Base-by-base conservation (phyloP, 495 filamentous ascomycete genomes). In the Hypoxylon trugodes region DNA sequence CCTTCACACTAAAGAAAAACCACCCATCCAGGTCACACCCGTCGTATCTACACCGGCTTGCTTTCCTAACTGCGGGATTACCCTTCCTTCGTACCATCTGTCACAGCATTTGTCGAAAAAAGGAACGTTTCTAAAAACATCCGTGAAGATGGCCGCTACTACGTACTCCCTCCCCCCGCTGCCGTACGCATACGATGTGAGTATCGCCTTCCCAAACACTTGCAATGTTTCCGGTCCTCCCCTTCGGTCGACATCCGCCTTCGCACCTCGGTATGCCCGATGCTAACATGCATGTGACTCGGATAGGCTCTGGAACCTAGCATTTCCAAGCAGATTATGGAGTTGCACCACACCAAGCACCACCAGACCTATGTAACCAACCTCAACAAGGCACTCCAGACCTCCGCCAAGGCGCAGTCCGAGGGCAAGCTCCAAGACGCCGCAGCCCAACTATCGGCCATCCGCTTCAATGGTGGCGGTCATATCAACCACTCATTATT, bases 321-420 rank as follows among this genome's bases (percentile, higher is more conserved):
- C 76, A 93, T 98, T 79, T 91, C 88, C 50, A 90, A 89, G 72
- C 87, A 94, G 79, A 97, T 98, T 80, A 98, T 98, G 94, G 90
- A 96, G 81, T 79, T 91, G 35, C 89, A 91, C 73, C 86, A 91
- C 78, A 77, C 66, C 68, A 89, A 87, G 70, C 89, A 91, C 73
- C 89, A 91, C 77, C 77, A 87, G 65, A 84, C 89, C 59, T 91
- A 91, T 73, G 84, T 91, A 57, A 89, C 79, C 70, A 87, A 84
- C 63, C 84, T 89, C 56, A 91, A 91, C 77, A 78, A 80, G 32
- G 85, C 85, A 13, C 69, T 81, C 35, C 77, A 84, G 61, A 78
- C 82, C 42, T 81, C 84, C 54, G 72, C 74, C n/a, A 70, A 78
- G 15, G 87, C 87, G 33, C 53, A 71, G 8, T 65, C 72, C 1